Conservation (phyloP, 495 filamentous ascomycete species). For the Bathelium albidoporum region DNA sequence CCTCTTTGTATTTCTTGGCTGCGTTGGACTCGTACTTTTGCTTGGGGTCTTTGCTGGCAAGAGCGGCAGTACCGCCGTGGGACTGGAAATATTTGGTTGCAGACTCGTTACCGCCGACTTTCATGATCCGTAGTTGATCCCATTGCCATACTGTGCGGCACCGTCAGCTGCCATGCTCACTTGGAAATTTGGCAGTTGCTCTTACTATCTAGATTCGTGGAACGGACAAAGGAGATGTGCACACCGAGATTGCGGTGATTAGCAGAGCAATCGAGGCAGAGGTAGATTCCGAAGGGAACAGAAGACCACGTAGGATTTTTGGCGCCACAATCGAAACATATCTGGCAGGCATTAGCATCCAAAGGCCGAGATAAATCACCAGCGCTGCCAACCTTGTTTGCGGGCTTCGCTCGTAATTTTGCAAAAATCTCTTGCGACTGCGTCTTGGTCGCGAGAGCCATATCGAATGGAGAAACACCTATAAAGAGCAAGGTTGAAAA, state of each 20-base stretch:
- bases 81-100: slow-evolving; percentile 96
- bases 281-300: slow-evolving; percentile 92
- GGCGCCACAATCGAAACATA: slow-evolving; percentile 93
- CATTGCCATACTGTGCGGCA: slow-evolving; percentile 84
- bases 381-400: slow-evolving; percentile 68
- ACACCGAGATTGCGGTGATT: slow-evolving; percentile 40
- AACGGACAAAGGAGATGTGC: slow-evolving; percentile 89
- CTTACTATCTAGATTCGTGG: slow-evolving; percentile 96
- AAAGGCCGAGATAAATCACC: slow-evolving; percentile 16
- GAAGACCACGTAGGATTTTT: slow-evolving; percentile 99
- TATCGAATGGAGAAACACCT: slow-evolving; percentile 32
- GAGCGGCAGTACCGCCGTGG: slow-evolving; percentile 83
- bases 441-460: slow-evolving; percentile 85
- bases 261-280: slow-evolving; percentile 88
- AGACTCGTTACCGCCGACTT: slow-evolving; percentile 95
- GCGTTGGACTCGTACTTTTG: slow-evolving; percentile 88
- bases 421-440: slow-evolving; percentile 96
- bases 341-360: slow-evolving; percentile 36
- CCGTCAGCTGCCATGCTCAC: slow-evolving; percentile 11
- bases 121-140: slow-evolving; percentile 97
- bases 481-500: slow-evolving; percentile 11
- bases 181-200: slow-evolving; percentile 10
- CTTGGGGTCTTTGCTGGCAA: slow-evolving; percentile 91
- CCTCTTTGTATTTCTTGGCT: slow-evolving; percentile 93
- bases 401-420: slow-evolving; percentile 85